A percentile compares a stretch with the other conserved stretches of the same genome.
Conservation (phyloP, 1,284 basidiomycete genomes). For the Tilletia horrida region DNA sequence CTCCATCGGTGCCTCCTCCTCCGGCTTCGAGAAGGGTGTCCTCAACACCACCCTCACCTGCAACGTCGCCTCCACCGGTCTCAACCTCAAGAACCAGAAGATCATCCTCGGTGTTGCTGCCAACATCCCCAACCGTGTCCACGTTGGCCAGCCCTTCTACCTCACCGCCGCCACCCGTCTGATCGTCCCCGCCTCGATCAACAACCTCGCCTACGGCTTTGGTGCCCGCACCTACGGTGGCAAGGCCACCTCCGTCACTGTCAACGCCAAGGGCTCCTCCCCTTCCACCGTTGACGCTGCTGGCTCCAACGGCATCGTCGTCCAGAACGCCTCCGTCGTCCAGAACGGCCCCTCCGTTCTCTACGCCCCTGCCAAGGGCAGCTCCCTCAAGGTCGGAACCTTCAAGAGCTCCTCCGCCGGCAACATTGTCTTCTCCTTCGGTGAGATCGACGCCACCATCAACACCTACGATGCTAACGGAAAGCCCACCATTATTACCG, state of each 20-base stretch:
- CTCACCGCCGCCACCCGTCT: slow-evolving; percentile 9
- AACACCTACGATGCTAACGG: slow-evolving; percentile 16
- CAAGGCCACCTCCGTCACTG: slow-evolving; percentile 2
- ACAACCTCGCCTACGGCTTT: slow-evolving; percentile 14
- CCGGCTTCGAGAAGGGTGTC: slow-evolving; percentile 17
- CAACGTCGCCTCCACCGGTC: slow-evolving; percentile 11
- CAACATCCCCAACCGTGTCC: slow-evolving; percentile 14
- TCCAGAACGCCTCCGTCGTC: background rate
- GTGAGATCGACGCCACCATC: slow-evolving; percentile 11
- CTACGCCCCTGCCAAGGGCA: slow-evolving; percentile 3
- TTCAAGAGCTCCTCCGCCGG: slow-evolving; percentile 12
- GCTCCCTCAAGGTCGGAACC: slow-evolving; percentile 12
- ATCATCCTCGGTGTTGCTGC: slow-evolving; percentile 11
- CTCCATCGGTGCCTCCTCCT: background rate
- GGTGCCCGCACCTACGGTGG: slow-evolving; percentile 13
- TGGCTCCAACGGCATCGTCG: background rate
- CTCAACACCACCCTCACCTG: slow-evolving; percentile 14
- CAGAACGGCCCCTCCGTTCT: slow-evolving; percentile 5
- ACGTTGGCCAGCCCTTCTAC: slow-evolving; percentile 12
- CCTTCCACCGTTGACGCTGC: slow-evolving; percentile 4
- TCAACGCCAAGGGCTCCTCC: slow-evolving; percentile 4
- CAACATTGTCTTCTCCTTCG: slow-evolving; percentile 16
- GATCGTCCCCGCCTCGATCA: slow-evolving; percentile 9
- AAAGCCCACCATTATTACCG: background rate
- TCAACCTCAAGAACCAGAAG: slow-evolving; percentile 19